Conservation (phyloP, 1,284 basidiomycete species). For the Psilocybe mexicana region DNA sequence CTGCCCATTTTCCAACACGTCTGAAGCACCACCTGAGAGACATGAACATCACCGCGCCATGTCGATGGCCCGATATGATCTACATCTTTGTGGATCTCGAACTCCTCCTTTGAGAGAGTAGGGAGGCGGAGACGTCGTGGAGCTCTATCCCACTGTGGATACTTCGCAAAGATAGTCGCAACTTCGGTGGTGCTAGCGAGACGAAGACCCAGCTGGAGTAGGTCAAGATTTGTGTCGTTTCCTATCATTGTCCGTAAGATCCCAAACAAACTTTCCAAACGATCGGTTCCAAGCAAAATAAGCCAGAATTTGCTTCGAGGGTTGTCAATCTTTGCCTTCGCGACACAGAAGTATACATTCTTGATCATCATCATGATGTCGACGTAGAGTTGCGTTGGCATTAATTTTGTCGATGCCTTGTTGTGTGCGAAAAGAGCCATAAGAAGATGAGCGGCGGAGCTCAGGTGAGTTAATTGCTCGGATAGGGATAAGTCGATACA, state of each 20-base stretch:
- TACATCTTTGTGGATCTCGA: conserved; percentile 15
- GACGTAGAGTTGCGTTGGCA: conserved; percentile 29
- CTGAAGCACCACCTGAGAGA: conserved; percentile 5
- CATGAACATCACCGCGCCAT: conserved; percentile 27
- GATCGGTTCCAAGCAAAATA: conserved; percentile 37
- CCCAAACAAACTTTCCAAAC: conserved; percentile 36
- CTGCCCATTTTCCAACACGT: conserved; percentile 24
- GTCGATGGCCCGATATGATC: conserved; percentile 30
- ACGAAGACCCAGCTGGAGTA: conserved; percentile 28
- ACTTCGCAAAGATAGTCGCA: conserved; percentile 28
- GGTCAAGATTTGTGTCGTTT: conserved; percentile 32
- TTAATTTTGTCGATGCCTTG: conserved; percentile 18
- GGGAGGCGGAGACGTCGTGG: conserved; percentile 19
- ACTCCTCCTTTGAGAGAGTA: conserved; percentile 10
- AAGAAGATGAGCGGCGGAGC: conserved; percentile 11
- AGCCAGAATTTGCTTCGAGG: conserved; percentile 30
- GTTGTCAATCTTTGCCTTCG: conserved; percentile 28
- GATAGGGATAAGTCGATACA: conserved; percentile 32
- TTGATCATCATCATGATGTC: conserved; percentile 35
- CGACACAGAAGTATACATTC: conserved; percentile 34
- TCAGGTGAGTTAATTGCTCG: conserved; percentile 25
- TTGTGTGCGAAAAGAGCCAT: neutral
- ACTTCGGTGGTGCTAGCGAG: conserved; percentile 27
- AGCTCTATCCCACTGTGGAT: conserved; percentile 34
- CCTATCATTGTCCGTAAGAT: conserved; percentile 32